A percentile compares a stretch with the other conserved stretches of the same genome.
phyloP scores from a whole-genome alignment of 2,329 filamentous ascomycete genomes.

The Alternaria sp. region DNA sequence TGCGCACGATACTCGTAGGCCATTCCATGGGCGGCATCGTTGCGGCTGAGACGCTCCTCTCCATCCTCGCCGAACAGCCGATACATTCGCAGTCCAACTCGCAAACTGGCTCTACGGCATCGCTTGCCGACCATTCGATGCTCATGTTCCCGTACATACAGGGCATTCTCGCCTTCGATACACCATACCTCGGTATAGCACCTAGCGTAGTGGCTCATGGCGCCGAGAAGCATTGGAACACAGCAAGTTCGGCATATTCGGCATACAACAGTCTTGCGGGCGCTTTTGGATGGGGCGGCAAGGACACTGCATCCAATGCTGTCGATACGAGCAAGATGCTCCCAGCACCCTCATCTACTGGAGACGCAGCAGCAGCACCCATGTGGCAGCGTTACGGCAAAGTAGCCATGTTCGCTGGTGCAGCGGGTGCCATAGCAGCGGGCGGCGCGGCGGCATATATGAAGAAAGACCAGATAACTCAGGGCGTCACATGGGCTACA shows the following conservation, averaged over 20 bases:
- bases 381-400: slow-evolving; percentile 84
- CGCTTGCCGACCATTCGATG: slow-evolving; percentile 58
- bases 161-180: slow-evolving; percentile 92
- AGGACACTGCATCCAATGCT: slow-evolving; percentile 27
- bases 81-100: slow-evolving; percentile 49
- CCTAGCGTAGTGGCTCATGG: slow-evolving; percentile 85
- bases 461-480: slow-evolving; percentile 80
- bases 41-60: slow-evolving; percentile 84
- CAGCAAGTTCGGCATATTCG: slow-evolving; percentile 73
- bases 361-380: slow-evolving; percentile 56
- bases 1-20: slow-evolving; percentile 82
- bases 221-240: slow-evolving; percentile 86
- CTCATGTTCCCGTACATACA: slow-evolving; percentile 96
- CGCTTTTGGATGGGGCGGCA: slow-evolving; percentile 68
- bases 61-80: slow-evolving; percentile 68
- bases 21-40: slow-evolving; percentile 94
- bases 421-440: slow-evolving; percentile 79
- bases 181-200: slow-evolving; percentile 84
- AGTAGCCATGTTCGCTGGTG: slow-evolving; percentile 85
- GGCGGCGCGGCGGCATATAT: slow-evolving; percentile 87
- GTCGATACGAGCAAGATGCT: slow-evolving; percentile 49
- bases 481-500: slow-evolving; percentile 82
- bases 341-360: slow-evolving; percentile 49
- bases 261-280: slow-evolving; percentile 70
- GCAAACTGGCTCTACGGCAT: slow-evolving; percentile 39